Percentiles rank a stretch among this genome's conserved stretches.
These are phyloP conservation scores for Penicillium expansum DNA, from an alignment of 2,329 filamentous ascomycete species.

Conservation along the genomic window DNA sequence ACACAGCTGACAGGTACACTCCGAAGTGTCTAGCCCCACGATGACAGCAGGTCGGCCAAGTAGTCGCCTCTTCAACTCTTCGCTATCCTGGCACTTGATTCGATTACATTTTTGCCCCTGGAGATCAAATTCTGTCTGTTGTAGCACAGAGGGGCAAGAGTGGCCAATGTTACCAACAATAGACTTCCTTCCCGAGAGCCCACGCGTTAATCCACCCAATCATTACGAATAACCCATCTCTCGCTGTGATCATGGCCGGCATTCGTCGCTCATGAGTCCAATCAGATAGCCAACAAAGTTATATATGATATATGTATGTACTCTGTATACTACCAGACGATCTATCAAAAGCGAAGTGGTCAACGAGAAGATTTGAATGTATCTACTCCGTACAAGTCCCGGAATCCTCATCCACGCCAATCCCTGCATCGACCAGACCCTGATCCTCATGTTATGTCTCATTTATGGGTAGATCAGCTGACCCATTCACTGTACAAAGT, in stretches of 20 bases:
- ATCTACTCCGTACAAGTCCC: background rate
- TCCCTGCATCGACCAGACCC: background rate
- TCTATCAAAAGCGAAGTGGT: background rate
- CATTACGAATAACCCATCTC: constrained; percentile 6
- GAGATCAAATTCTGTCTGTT: background rate
- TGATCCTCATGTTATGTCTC: background rate
- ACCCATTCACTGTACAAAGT: background rate
- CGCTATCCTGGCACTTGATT: background rate
- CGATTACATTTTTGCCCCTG: background rate
- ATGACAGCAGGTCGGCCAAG: background rate
- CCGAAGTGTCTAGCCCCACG: background rate
- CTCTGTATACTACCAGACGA: background rate
- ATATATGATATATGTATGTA: background rate
- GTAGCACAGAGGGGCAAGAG: constrained; percentile 5
- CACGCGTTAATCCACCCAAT: constrained; percentile 23
- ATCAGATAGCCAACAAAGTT: constrained; percentile 1
- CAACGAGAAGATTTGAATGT: background rate
- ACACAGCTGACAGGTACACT: background rate
- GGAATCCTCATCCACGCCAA: background rate
- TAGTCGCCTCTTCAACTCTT: background rate
- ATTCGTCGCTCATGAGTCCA: constrained; percentile 18
- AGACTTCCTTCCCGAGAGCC: background rate
- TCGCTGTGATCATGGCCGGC: constrained; percentile 18
- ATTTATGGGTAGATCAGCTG: background rate
- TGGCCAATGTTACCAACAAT: constrained; percentile 1